Evolutionary conservation across 441 rosid species (phyloP), one percentile per base, ranked within the genome.

Genomic region (Gossypium trilobum): DNA sequence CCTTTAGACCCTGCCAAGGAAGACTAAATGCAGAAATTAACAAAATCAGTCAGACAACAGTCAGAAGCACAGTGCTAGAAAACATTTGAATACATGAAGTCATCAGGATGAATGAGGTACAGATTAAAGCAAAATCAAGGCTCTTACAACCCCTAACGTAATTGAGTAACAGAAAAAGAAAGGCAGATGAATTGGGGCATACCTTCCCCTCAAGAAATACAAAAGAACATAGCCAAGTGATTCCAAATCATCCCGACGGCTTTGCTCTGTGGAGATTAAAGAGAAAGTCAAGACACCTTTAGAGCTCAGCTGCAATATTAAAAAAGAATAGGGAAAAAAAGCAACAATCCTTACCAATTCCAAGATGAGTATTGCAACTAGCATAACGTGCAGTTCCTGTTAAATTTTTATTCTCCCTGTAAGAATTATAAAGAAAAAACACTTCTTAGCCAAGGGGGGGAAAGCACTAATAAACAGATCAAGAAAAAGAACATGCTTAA

Each of bases 361-460:
- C 93, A 60, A 84, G 89, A 81, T 89, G 93, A 57, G 93, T 87
- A 81, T 88, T 88, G 82, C 88, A 85, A 78, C 93, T 88, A 29
- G 93, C 88, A 74, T 88, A 88, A 11, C 93, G 81, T 59, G 91
- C 93, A 72, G 93, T 88, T 75, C 93, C 91, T 1, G 89, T 88
- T 73, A 88, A 82, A 75, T 87, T 88, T 73, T 88, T 87, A 63
- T 88, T 85, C 70, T 88, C 93, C 83, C 93, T 88, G 85, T 36
- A 77, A 46, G 27, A 68, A 0, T 55, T 5, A 62, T 74, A 73
- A 25, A 48, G 63, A 19, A 55, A 54, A 0, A 11, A 8, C 14
- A 57, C 36, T 57, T 11, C 62, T 57, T 11, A 57, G 62, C 33
- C 62, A 23, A 8, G 36, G 33, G n/a, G 14, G 22, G 3, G 27